These are phyloP conservation scores for Saturnispora hagleri DNA, from an alignment of 805 yeast species.

Conservation along the genomic window DNA sequence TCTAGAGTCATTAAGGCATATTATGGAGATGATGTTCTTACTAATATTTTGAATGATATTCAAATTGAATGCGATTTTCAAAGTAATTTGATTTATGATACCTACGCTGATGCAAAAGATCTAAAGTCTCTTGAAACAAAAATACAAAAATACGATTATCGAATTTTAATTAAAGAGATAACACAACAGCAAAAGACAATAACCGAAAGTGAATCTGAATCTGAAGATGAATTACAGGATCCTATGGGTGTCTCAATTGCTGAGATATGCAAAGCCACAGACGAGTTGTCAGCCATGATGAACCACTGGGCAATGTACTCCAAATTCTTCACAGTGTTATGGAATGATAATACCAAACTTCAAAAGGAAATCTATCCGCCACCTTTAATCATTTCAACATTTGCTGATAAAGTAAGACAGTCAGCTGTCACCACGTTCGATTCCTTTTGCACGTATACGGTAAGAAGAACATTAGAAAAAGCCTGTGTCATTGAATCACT, in stretches of 20 bases:
- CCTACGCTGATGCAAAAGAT: constrained; percentile 66
- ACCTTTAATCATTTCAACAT: constrained; percentile 44
- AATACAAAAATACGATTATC: constrained; percentile 45
- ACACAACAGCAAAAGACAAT: constrained; percentile 18
- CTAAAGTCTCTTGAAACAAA: constrained; percentile 48
- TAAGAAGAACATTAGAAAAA: constrained; percentile 71
- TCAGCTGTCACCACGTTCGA: constrained; percentile 57
- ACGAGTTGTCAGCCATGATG: constrained; percentile 67
- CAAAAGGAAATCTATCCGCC: constrained; percentile 35
- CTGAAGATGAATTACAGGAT: constrained; percentile 12
- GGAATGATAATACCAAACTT: constrained; percentile 33
- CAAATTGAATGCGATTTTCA: constrained; percentile 92
- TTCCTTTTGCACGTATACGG: constrained; percentile 50
- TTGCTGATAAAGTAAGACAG: constrained; percentile 44
- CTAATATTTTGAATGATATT: constrained; percentile 58
- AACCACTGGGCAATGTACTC: constrained; percentile 81
- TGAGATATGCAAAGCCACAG: constrained; percentile 55
- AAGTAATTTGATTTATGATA: constrained; percentile 78
- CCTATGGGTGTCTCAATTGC: constrained; percentile 39
- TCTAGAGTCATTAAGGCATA: constrained; percentile 64
- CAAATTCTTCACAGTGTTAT: constrained; percentile 60
- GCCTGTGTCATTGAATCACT: constrained; percentile 73
- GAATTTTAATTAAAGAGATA: constrained; percentile 31
- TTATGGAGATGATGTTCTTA: constrained; percentile 60
- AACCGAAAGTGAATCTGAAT: constrained; percentile 22